Evolutionary conservation across 23 red algal genomes (phyloP).

Genomic region (Gracilaria domingensis): DNA sequence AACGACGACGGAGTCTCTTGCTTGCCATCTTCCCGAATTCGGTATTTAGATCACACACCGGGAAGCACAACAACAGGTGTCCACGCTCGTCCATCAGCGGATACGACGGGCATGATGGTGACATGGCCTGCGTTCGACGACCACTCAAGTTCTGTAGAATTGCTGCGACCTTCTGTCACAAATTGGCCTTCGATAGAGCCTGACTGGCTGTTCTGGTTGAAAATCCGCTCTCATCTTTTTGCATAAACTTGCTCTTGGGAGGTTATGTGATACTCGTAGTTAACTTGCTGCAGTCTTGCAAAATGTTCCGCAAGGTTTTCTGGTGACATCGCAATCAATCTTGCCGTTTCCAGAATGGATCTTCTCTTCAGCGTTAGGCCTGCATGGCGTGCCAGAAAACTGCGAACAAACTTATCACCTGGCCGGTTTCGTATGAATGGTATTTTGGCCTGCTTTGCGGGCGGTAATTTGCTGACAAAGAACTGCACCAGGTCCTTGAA

Average conservation of each 20-base stretch:
- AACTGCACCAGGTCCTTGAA: conserved; percentile 15
- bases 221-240: conserved; percentile 1
- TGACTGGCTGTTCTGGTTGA: not conserved
- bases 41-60: not conserved
- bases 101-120: conserved; percentile 1
- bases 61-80: not conserved
- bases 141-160: not conserved
- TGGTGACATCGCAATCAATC: not conserved
- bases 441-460: not conserved
- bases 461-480: not conserved
- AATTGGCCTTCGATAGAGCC: not conserved
- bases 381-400: not conserved
- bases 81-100: not conserved
- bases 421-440: not conserved
- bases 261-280: conserved; percentile 14
- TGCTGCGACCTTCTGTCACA: not conserved
- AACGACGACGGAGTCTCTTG: not conserved
- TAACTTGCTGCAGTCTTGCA: not conserved
- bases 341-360: not conserved
- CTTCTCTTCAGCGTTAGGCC: not conserved
- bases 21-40: not conserved
- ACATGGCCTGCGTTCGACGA: not conserved
- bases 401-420: not conserved
- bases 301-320: not conserved
- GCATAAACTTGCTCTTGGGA: not conserved